These are phyloP conservation scores for Kokia cookei DNA, from an alignment of 441 rosid genomes.

Conservation along the genomic window DNA sequence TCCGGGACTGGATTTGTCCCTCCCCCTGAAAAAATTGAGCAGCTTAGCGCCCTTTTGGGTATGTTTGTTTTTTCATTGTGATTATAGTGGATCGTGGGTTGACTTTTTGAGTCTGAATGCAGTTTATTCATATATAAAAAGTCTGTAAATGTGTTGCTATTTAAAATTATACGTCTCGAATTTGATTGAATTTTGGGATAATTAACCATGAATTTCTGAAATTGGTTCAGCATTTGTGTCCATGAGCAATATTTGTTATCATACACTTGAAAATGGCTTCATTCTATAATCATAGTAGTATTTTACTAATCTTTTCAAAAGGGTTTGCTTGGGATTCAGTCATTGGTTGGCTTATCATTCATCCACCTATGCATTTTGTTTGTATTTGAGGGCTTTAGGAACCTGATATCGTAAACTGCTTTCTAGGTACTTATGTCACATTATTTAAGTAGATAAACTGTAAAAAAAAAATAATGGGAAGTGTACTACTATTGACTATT, in stretches of 20 bases:
- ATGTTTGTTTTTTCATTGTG: constrained; percentile 11
- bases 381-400: not conserved
- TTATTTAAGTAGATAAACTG: not conserved
- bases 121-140: not conserved
- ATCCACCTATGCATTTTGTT: not conserved
- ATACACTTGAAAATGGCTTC: not conserved
- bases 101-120: not conserved
- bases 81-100: not conserved
- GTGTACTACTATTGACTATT: not conserved
- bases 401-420: not conserved
- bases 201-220: not conserved
- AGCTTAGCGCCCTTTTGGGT: constrained; percentile 66
- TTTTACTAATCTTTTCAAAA: not conserved
- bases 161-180: not conserved
- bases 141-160: not conserved
- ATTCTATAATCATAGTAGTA: not conserved
- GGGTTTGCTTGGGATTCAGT: not conserved
- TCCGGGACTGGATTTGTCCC: constrained; percentile 56
- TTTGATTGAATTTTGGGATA: not conserved
- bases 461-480: not conserved
- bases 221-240: not conserved
- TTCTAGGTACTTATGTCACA: not conserved
- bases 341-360: not conserved
- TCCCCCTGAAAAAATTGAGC: constrained; percentile 43
- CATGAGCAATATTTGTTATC: not conserved